These are phyloP conservation scores for Fragilaria radians DNA, from an alignment of 108 stramenopile genomes.

Conservation along the genomic window DNA sequence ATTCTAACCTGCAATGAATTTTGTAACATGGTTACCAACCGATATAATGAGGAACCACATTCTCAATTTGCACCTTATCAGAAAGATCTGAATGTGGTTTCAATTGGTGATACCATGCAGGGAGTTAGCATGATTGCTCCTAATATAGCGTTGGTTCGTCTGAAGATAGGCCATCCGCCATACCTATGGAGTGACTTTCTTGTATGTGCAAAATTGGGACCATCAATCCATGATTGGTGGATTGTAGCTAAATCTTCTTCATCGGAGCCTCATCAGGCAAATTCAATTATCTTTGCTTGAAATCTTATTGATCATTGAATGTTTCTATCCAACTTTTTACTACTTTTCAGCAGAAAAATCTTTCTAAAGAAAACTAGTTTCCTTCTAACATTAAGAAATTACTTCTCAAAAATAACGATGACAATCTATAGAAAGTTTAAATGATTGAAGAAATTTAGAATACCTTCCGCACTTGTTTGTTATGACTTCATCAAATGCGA, in stretches of 20 bases:
- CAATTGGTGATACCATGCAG: slow-evolving; percentile 7
- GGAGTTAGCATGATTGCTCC: slow-evolving; percentile 8
- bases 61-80: slow-evolving; percentile 1
- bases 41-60: slow-evolving; percentile 11
- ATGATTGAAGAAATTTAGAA: no score
- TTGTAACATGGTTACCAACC: slow-evolving; percentile 11
- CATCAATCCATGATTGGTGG: slow-evolving; percentile 11
- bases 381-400: no score
- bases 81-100: slow-evolving; percentile 3
- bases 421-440: no score
- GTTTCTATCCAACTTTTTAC: no score
- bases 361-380: no score
- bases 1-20: slow-evolving; percentile 1
- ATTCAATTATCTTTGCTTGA: no score
- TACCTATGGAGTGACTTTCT: slow-evolving; percentile 19
- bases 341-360: no score
- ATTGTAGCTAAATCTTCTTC: slow-evolving; percentile 21
- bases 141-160: slow-evolving; percentile 8
- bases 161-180: slow-evolving; percentile 19
- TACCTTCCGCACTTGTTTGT: no score
- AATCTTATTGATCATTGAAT: no score
- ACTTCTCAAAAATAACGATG: no score
- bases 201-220: slow-evolving; percentile 9
- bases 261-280: slow-evolving; percentile 7
- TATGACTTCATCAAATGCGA: no score